Conservation (phyloP, 2,329 filamentous ascomycete species). For the Coniochaeta prunicola region DNA sequence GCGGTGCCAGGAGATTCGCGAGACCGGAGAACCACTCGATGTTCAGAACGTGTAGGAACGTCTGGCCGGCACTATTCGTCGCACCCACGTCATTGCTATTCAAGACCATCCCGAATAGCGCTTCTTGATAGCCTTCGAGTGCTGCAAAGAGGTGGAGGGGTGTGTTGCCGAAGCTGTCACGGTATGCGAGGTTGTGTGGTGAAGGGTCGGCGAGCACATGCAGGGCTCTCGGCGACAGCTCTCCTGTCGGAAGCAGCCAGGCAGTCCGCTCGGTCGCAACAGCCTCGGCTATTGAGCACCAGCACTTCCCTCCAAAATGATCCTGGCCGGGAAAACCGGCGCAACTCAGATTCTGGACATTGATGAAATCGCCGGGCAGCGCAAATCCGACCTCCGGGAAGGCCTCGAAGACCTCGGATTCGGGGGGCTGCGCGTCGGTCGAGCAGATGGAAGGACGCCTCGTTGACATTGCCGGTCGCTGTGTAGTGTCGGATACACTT, state of each 20-base stretch:
- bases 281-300: conserved; percentile 23
- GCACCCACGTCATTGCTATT: conserved; percentile 15
- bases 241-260: conserved; percentile 17
- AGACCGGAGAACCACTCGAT: conserved; percentile 23
- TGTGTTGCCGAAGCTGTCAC: conserved; percentile 41
- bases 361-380: conserved; percentile 44
- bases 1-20: conserved; percentile 12
- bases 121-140: conserved; percentile 18
- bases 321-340: conserved; percentile 17
- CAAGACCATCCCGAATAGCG: conserved; percentile 19
- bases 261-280: conserved; percentile 14
- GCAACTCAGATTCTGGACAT: conserved; percentile 17
- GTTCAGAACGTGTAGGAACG: conserved; percentile 38
- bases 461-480: not conserved
- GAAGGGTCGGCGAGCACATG: conserved; percentile 13
- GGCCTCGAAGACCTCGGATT: conserved; percentile 9
- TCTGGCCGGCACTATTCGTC: conserved; percentile 39
- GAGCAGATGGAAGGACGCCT: conserved; percentile 6
- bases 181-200: conserved; percentile 13
- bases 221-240: conserved; percentile 19
- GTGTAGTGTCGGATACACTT: conserved; percentile 11
- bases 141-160: conserved; percentile 38
- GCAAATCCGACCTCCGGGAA: conserved; percentile 20
- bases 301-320: conserved; percentile 19
- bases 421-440: not conserved